Evolutionary conservation across 2,329 filamentous ascomycete genomes (phyloP), one percentile per base, ranked within the genome.

Genomic region (Pseudogymnoascus sp.): DNA sequence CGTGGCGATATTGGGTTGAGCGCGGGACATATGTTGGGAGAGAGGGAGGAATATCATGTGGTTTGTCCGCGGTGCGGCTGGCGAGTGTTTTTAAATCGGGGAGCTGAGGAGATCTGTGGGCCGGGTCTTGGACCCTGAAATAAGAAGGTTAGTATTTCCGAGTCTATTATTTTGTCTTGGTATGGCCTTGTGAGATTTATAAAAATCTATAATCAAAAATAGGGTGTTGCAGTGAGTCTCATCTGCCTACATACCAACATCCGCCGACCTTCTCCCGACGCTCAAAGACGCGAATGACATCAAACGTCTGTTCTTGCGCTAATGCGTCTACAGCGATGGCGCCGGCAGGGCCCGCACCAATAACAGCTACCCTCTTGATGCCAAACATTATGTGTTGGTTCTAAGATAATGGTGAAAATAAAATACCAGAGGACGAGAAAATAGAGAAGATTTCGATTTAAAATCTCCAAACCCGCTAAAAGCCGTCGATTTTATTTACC

Each of bases 241-340:
- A 16, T n/a, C 11, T 21, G 44, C 31, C 18, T 60, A 56, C 46
- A 5, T 56, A 86, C 85, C 85, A 88, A 62, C 82, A 85, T 16
- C 85, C 85, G 60, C 85, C 85, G 1, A 83, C 76, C 12, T 77
- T 78, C 65, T 85, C 82, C 60, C 84, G 79, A 28, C 85, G 76
- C 70, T 88, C 85, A 69, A 88, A 88, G 0, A 88, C 83, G 5
- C 82, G 78, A 62, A 87, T 83, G 1, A 76, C 72, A 64, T 86
- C 81, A 68, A 88, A 88, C 0, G 75, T 70, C 65, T 83, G 77
- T 70, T 88, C 85, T 69, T 84, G 78, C 25, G 78, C 79, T 31
- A 88, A 72, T 4, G 85, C 84, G 75, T 88, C 84, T 2, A 85
- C 79, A 0, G 84, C 74, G 63, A 87, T 86, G 11, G 82, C 82